Base-by-base conservation (phyloP, 371 early-diverging fungal species). In the Nosema bombycis region DNA sequence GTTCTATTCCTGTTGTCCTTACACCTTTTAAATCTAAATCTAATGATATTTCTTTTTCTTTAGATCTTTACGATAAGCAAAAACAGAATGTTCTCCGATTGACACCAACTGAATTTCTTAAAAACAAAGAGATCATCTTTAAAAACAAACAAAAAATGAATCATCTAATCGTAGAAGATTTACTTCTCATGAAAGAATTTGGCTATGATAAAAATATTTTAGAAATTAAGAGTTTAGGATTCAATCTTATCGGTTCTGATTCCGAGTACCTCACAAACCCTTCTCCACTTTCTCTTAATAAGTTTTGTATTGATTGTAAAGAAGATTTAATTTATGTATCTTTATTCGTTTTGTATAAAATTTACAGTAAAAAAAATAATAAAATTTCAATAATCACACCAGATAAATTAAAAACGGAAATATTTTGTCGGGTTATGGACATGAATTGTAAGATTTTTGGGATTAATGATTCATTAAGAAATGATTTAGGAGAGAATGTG, bases 381-480 rank as follows among this genome's bases (percentile, higher is more conserved):
- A 69, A 57, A 2, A n/a, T 70, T 24, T 29, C 37, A 10, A 38
- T 74, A 58, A 38, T 72, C 14, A 66, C 71, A 24, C 69, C 36
- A 56, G 65, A 75, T 38, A 28, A 54, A 29, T 38, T 75, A 26
- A 63, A 38, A 28, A 66, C 66, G 65, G 57, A 36, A 14, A 70
- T 79, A 56, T 79, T 79, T 36, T 75, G 75, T 29, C 34, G 65
- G 28, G 63, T 79, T 28, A 46, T 79, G 12, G 56, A 76, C 30
- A 34, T 79, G 23, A 34, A 75, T 0, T n/a, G 60, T 46, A 37
- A 23, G 14, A 62, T 76, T 23, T 24, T 24, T 18, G 24, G 12
- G 15, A 32, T 67, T 28, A 23, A 62, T 12, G 46, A 70, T 34
- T 29, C 0, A 21, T 14, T 36, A 65, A 26, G 1, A 36, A 24